Evolutionary conservation across 768 basidiomycete genomes (phyloP).

Genomic region (Tricholomella constricta): DNA sequence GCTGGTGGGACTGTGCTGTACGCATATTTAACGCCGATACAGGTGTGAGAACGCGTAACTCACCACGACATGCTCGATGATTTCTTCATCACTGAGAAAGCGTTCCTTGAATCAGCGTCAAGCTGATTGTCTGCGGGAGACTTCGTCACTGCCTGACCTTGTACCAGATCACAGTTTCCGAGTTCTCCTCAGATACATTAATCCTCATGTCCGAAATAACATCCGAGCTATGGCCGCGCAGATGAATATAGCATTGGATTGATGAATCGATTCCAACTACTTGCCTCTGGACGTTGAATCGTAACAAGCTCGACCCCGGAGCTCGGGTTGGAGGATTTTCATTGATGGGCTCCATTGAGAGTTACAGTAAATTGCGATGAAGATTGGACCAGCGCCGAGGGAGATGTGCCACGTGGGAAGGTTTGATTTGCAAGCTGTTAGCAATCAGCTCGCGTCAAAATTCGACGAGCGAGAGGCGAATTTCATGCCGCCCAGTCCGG

Average conservation of each 20-base stretch:
- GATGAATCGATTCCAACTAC: not conserved
- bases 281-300: slow-evolving; percentile 37
- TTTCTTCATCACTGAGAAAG: slow-evolving; percentile 71
- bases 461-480: not conserved
- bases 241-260: not conserved
- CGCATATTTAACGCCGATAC: not conserved
- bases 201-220: slow-evolving; percentile 70
- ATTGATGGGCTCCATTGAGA: not conserved
- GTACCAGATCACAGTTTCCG: slow-evolving; percentile 67
- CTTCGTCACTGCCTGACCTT: slow-evolving; percentile 48
- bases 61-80: slow-evolving; percentile 74
- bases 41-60: slow-evolving; percentile 25
- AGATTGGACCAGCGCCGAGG: slow-evolving; percentile 1
- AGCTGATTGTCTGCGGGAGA: slow-evolving; percentile 5
- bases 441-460: slow-evolving; percentile 5
- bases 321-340: not conserved
- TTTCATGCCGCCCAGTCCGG: slow-evolving; percentile 67
- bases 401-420: not conserved
- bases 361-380: not conserved
- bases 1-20: slow-evolving; percentile 67
- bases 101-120: slow-evolving; percentile 57
- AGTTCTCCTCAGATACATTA: slow-evolving; percentile 59
- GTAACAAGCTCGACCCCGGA: slow-evolving; percentile 4
- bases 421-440: not conserved
- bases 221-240: slow-evolving; percentile 59